Evolutionary conservation across 331 rosid genomes (phyloP).

Genomic region (Phaseolus coccineus): DNA sequence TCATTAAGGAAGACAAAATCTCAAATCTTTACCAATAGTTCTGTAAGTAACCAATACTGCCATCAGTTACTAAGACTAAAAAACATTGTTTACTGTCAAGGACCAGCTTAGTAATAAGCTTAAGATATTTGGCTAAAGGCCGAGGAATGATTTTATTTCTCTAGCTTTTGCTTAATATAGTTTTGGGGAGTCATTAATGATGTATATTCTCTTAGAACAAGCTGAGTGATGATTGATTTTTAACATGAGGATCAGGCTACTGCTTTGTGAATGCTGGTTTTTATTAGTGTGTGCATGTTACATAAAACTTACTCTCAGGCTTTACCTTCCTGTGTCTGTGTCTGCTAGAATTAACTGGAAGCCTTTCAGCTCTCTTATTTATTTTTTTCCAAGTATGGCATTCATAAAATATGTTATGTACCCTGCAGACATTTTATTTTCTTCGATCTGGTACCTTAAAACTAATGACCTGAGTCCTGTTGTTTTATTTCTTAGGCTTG

Average conservation of each 20-base stretch:
- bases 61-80: neutral
- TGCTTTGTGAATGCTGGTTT: neutral
- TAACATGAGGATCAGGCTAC: neutral
- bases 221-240: neutral
- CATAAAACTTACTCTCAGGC: slow-evolving; percentile 13
- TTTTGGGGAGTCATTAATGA: slow-evolving; percentile 2
- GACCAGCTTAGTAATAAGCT: neutral
- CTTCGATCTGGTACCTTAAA: slow-evolving; percentile 9
- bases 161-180: neutral
- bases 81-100: neutral
- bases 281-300: neutral
- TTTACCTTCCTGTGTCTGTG: neutral
- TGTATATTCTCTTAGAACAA: neutral
- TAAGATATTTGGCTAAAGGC: slow-evolving; percentile 12
- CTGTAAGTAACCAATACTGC: slow-evolving; percentile 61
- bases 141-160: slow-evolving; percentile 3
- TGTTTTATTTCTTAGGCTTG: slow-evolving; percentile 69
- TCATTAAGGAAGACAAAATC: slow-evolving; percentile 85
- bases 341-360: slow-evolving; percentile 4
- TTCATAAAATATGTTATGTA: neutral
- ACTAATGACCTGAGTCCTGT: neutral
- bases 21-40: slow-evolving; percentile 90
- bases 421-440: slow-evolving; percentile 6
- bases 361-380: neutral
- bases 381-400: neutral